Evolutionary conservation across 2,329 filamentous ascomycete genomes (phyloP), one percentile per base, ranked within the genome.

Genomic region (Lojkania enalia): DNA sequence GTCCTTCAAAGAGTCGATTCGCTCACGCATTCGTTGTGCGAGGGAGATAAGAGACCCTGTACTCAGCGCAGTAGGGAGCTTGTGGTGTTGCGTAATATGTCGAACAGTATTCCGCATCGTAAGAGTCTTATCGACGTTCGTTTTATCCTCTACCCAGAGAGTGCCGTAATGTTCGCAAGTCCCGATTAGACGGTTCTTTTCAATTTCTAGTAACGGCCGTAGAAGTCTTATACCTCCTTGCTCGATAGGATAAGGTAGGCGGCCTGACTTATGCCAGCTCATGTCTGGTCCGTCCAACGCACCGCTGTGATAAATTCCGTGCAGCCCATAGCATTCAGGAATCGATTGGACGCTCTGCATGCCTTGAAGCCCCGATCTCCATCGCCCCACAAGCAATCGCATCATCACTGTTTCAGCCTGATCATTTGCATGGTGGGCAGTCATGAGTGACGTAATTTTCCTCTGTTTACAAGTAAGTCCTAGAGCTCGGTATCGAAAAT

Each of bases 381-480:
- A 74, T 58, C 89, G 86, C 0, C 85, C 84, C 2, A 76, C 75
- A 6, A 85, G 70, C 25, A 97, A 69, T 31, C 94, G 81, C 84
- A 90, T 87, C 37, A 97, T 71, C 3, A 95, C 78, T 0, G 91
- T 96, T 72, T 99, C 94, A 44, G 90, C 87, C 62, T 94, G 89
- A 60, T 99, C 94, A 60, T 96, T 91, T 50, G 80, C 76, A 65
- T 99, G 94, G 64, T 99, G 94, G 3, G 86, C 94, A 20, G 95
- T 74, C 29, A 96, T 78, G 1, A 97, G 66, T 15, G 81, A 80
- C 3, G 69, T 71, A 3, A 87, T 80, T 0, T 71, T 64, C 4
- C 72, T 55, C 1, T 71, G 64, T 13, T 69, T 67, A 63, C 87
- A 90, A 5, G 78, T 76, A 12, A 57, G 63, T 1, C 87, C 91